Base-by-base conservation (phyloP, 805 yeast species). In the Yarrowia divulgata region DNA sequence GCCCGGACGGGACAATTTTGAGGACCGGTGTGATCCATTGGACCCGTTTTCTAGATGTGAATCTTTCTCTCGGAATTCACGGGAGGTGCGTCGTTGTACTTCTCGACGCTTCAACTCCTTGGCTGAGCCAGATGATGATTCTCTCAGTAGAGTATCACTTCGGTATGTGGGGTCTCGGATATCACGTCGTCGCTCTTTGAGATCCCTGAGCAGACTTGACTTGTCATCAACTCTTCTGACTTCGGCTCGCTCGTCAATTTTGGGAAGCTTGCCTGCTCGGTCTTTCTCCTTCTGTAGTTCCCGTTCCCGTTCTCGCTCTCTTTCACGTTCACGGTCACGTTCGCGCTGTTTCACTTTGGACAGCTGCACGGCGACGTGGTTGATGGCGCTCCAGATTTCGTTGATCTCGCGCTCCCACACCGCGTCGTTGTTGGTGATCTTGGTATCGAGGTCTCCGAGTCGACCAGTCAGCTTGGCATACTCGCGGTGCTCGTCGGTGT, bases 371-470 rank as follows among this genome's bases (percentile, higher is more conserved):
- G 68, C 68, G 12, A 63, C 68, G 14, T 63, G 68, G 39, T 63
- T 63, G 29, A 63, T 63, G 14, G 68, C 68, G 35, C 57, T 49
- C 68, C 68, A 63, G 48, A 63, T 48, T n/a, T 63, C 57, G 48
- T 63, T 49, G 16, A 48, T 48, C 46, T 63, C 68, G 12, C 52
- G 50, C 16, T 60, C 66, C 66, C 66, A 60, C 9, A 60, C 66
- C 14, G 66, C 66, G 43, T 60, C 66, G 42, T 60, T 60, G 66
- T 45, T 60, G 43, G 66, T 13, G 66, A 60, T 60, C 42, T 60
- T 60, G 14, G 66, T 14, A 12, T 60, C 66, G 6, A 60, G 66
- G 18, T 60, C 66, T 5, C 48, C 66, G 3, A 60, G 10, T 8
- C 66, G 23, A 23, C 66, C 66, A 7, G 66, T 43, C 34, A 60